These are phyloP conservation scores for Collybia mongolica DNA, from an alignment of 768 basidiomycete genomes.

Conservation along the genomic window DNA sequence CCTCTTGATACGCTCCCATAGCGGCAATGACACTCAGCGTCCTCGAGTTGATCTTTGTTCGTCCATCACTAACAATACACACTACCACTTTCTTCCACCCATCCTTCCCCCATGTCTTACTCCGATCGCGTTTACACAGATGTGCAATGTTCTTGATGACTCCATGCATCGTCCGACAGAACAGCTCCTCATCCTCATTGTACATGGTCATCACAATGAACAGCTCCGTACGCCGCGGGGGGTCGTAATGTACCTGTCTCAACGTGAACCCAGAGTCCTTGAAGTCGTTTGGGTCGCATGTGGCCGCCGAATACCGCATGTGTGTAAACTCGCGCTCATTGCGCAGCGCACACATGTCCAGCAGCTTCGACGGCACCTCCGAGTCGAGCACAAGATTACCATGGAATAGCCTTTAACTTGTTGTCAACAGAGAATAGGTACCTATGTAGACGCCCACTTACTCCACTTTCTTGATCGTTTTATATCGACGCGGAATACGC, in stretches of 20 bases:
- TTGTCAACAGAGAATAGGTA: background rate
- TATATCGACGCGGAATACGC: slow-evolving; percentile 84
- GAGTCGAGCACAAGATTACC: slow-evolving; percentile 94
- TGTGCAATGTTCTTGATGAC: slow-evolving; percentile 94
- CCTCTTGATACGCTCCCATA: slow-evolving; percentile 95
- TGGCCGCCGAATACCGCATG: slow-evolving; percentile 96
- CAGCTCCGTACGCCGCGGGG: slow-evolving; percentile 85
- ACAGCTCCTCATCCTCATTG: slow-evolving; percentile 89
- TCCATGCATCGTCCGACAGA: slow-evolving; percentile 92
- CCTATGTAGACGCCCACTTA: slow-evolving; percentile 33
- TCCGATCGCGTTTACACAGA: slow-evolving; percentile 79
- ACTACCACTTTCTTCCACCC: slow-evolving; percentile 99
- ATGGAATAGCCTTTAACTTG: slow-evolving; percentile 63
- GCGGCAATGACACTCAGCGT: slow-evolving; percentile 87
- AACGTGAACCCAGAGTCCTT: slow-evolving; percentile 79
- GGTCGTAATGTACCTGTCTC: slow-evolving; percentile 89
- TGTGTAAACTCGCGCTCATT: slow-evolving; percentile 90
- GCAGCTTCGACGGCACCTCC: slow-evolving; percentile 85
- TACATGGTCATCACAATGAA: slow-evolving; percentile 99
- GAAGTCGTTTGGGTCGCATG: slow-evolving; percentile 95
- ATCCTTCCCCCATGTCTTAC: slow-evolving; percentile 95
- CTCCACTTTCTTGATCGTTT: slow-evolving; percentile 93
- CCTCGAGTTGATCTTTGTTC: slow-evolving; percentile 80
- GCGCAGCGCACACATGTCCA: slow-evolving; percentile 75
- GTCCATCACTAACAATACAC: slow-evolving; percentile 87